Base-by-base conservation (phyloP, 768 basidiomycete genomes). In the Dictyophora rubrovolvata region DNA sequence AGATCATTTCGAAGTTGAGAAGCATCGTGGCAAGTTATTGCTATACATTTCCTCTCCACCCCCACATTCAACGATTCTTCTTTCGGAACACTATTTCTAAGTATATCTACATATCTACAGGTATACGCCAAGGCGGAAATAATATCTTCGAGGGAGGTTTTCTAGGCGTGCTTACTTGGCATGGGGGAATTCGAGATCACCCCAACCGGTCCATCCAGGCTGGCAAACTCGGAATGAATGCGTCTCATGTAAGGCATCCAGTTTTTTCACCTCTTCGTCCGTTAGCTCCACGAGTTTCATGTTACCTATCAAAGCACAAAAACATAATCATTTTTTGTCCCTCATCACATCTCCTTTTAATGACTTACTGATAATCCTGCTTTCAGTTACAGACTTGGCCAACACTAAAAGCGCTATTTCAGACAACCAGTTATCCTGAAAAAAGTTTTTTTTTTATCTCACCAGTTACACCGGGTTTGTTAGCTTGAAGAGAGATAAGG, bases 301-400 rank as follows among this genome's bases (percentile, higher is more conserved):
- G n/a, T 42, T 42, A n/a, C 42, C 42, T 42, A 14, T 14, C 42
- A 9, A n/a, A n/a, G n/a, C n/a, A n/a, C n/a, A n/a, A n/a, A n/a
- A 42, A n/a, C 12, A n/a, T 14, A 2, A 9, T 14, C 4, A n/a
- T 42, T 12, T 42, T 42, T 14, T 4, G 2, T 12, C 42, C 4
- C 42, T 14, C 12, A 42, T n/a, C 7, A 42, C n/a, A 42, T 4
- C 5, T 42, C 11, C 42, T 14, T 14, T 37, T 8, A 7, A 12
- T 42, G 42, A 66, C 68, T 86, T 86, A 3, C 78, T 69, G 46
- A 76, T 71, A 65, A 89, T 85, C 20, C 89, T 83, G 55, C 75
- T 70, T 56, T 79, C 74, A 7, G 83, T 89, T 47, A 91, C 89
- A 5, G 85, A 87, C 74, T 92, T 92, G 22, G 87, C 77, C 36